Evolutionary conservation across 345 rosid genomes (phyloP).

Genomic region (Brassica rapa): DNA sequence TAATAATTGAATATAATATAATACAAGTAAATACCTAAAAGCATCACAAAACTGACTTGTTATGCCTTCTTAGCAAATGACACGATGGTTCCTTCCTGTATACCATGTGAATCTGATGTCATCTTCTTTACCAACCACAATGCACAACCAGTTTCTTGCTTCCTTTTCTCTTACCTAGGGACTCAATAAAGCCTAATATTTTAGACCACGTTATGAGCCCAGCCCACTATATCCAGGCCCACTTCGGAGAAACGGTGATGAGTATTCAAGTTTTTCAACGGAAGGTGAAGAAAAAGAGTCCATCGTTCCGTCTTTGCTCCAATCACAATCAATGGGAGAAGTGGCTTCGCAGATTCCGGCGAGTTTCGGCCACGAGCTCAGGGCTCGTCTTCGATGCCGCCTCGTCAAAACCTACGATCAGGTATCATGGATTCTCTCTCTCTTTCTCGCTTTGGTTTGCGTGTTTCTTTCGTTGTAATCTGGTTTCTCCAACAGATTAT

Average conservation of each 20-base stretch:
- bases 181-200: not conserved
- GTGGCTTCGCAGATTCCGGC: constrained; percentile 83
- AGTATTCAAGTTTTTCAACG: not conserved
- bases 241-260: not conserved
- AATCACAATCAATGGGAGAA: constrained; percentile 46
- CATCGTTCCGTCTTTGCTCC: not conserved
- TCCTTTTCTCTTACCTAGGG: not conserved
- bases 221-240: not conserved
- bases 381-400: constrained; percentile 85
- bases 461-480: no score
- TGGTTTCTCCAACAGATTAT: constrained; percentile 48
- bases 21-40: no score
- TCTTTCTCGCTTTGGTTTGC: not conserved
- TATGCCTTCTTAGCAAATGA: not conserved
- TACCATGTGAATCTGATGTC: not conserved
- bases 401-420: constrained; percentile 91
- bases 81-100: not conserved
- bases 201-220: not conserved
- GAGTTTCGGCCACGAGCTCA: constrained; percentile 81
- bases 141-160: not conserved
- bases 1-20: no score
- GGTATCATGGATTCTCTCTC: constrained; percentile 39
- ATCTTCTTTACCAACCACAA: not conserved
- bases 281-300: not conserved
- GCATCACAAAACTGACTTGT: no score